Conservation (phyloP, 1,284 basidiomycete species). For the Waitea zeae region DNA sequence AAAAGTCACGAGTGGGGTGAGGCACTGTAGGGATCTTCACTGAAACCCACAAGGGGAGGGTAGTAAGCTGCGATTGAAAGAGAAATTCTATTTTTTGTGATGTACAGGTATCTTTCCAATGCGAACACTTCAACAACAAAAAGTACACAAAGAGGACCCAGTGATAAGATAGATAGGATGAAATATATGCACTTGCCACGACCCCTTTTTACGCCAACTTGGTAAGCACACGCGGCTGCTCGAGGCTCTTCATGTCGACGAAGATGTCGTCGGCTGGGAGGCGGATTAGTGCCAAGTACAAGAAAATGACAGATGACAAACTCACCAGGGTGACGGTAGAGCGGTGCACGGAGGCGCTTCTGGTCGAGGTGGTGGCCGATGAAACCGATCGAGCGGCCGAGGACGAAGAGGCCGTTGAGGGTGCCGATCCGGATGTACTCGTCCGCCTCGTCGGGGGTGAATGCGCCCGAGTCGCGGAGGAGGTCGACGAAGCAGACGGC, state of each 20-base stretch:
- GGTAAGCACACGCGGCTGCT: slow-evolving; percentile 61
- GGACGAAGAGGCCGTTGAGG: slow-evolving; percentile 92
- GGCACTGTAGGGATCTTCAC: no score
- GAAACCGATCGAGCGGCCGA: slow-evolving; percentile 95
- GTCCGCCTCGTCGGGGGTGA: slow-evolving; percentile 89
- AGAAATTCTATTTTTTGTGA: no score
- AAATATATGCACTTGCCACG: no score
- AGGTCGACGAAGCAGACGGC: slow-evolving; percentile 97
- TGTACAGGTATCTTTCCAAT: no score
- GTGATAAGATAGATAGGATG: no score
- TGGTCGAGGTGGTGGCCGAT: slow-evolving; percentile 92
- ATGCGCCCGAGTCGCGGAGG: slow-evolving; percentile 84
- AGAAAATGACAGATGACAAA: no score
- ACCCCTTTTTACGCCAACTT: slow-evolving; percentile 30
- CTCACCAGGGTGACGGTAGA: slow-evolving; percentile 90
- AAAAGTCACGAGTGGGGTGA: no score
- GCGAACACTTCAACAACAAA: no score
- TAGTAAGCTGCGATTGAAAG: no score
- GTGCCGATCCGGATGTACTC: slow-evolving; percentile 96
- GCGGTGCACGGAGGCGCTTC: slow-evolving; percentile 81
- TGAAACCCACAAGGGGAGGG: no score
- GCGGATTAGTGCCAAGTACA: no score
- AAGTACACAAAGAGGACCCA: no score
- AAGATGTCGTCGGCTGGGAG: slow-evolving; percentile 79
- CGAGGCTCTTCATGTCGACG: slow-evolving; percentile 72